Evolutionary conservation across 2,329 filamentous ascomycete genomes (phyloP).

Genomic region (Fonsecaea multimorphosa): DNA sequence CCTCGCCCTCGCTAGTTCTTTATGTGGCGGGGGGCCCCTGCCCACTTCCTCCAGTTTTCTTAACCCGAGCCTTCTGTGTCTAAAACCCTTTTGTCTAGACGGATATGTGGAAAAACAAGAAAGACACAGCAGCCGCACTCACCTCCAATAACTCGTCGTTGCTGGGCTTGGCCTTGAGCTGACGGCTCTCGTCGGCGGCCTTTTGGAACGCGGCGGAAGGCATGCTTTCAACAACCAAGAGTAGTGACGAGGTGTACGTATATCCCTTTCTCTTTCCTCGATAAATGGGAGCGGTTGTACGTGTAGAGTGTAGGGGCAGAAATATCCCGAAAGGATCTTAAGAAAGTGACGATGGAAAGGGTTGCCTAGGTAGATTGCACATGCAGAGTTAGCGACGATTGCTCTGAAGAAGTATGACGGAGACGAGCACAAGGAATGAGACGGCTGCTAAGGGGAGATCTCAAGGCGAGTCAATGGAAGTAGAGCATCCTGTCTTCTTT

Average conservation of each 20-base stretch:
- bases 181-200: slow-evolving; percentile 44
- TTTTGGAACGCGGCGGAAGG: slow-evolving; percentile 43
- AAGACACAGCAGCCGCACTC: slow-evolving; percentile 16
- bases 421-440: not conserved
- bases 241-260: slow-evolving; percentile 6
- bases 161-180: slow-evolving; percentile 45
- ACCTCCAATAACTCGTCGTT: slow-evolving; percentile 47
- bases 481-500: not conserved
- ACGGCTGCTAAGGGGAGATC: not conserved
- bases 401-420: not conserved
- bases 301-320: not conserved
- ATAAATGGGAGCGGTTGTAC: not conserved
- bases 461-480: not conserved
- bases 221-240: slow-evolving; percentile 27
- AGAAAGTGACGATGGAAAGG: not conserved
- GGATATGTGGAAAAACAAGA: not conserved
- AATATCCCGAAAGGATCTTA: not conserved
- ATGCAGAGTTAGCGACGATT: not conserved
- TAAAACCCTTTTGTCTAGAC: not conserved
- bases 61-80: not conserved
- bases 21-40: not conserved
- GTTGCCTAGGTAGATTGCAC: not conserved
- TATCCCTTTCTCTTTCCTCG: not conserved
- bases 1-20: not conserved
- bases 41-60: not conserved